These are phyloP conservation scores for Aspergillus candidus DNA, from an alignment of 2,329 filamentous ascomycete species.

Conservation along the genomic window DNA sequence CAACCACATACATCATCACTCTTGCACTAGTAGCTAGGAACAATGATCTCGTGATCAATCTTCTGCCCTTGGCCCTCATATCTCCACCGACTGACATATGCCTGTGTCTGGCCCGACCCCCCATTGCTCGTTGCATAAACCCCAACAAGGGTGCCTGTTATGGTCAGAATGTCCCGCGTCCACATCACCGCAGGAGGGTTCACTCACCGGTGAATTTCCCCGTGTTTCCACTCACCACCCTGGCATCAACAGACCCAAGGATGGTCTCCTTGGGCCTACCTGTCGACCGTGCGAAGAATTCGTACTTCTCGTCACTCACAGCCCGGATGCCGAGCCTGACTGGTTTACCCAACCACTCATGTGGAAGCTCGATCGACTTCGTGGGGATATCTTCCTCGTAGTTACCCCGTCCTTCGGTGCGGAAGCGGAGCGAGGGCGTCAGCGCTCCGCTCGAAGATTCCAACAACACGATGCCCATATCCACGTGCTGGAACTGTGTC, in stretches of 20 bases:
- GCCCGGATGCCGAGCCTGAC: conserved; percentile 1
- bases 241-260: neutral
- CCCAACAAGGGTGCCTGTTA: conserved; percentile 1
- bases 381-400: neutral
- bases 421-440: neutral
- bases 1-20: no score
- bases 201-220: conserved; percentile 3
- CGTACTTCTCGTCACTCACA: neutral
- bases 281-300: neutral
- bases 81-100: conserved; percentile 4
- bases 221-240: conserved; percentile 2
- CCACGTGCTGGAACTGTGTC: conserved; percentile 2
- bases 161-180: neutral
- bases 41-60: neutral
- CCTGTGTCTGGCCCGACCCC: neutral
- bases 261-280: neutral
- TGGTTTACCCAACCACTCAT: neutral
- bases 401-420: neutral
- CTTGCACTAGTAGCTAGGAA: neutral
- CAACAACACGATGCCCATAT: conserved; percentile 1
- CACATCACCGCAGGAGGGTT: neutral
- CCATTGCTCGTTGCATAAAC: conserved; percentile 3
- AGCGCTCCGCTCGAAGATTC: neutral
- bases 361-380: neutral
- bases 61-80: neutral